phyloP scores from a whole-genome alignment of 345 rosid genomes.

The Chamaenerion angustifolium region DNA sequence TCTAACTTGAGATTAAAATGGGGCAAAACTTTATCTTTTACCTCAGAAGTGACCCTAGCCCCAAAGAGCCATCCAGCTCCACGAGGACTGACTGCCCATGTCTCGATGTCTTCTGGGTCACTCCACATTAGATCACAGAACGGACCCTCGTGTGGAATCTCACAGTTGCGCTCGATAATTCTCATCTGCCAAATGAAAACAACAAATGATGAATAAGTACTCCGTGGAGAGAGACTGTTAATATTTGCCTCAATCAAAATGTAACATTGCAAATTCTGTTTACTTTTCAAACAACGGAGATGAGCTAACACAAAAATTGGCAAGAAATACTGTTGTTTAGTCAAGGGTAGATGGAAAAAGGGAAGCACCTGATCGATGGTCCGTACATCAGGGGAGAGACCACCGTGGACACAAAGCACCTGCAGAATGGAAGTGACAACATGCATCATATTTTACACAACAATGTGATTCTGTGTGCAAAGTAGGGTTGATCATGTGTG shows the following conservation, averaged over 20 bases:
- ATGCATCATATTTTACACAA: background rate
- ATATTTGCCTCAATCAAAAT: too few relatives aligned
- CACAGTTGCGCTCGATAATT: slow-evolving; percentile 83
- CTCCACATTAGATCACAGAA: slow-evolving; percentile 99
- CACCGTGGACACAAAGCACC: slow-evolving; percentile 99
- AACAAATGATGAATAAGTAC: background rate
- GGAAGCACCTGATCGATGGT: slow-evolving; percentile 83
- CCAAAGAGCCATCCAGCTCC: slow-evolving; percentile 99
- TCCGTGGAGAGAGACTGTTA: too few relatives aligned
- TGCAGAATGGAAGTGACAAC: slow-evolving; percentile 12
- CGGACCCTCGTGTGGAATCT: slow-evolving; percentile 99
- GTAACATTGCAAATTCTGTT: too few relatives aligned
- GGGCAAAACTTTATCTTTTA: slow-evolving; percentile 8
- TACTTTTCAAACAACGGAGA: background rate
- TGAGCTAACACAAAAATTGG: background rate
- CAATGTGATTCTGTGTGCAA: too few relatives aligned
- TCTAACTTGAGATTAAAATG: background rate
- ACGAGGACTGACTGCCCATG: slow-evolving; percentile 99
- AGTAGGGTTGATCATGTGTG: too few relatives aligned
- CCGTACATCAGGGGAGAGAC: slow-evolving; percentile 96
- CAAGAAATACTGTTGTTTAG: background rate
- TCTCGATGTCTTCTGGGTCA: slow-evolving; percentile 99
- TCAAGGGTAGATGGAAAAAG: background rate
- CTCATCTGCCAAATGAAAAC: slow-evolving; percentile 48
- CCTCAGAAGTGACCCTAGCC: slow-evolving; percentile 97